These are phyloP conservation scores for Phytopythium sindhum DNA, from an alignment of 352 stramenopile species.

Conservation along the genomic window DNA sequence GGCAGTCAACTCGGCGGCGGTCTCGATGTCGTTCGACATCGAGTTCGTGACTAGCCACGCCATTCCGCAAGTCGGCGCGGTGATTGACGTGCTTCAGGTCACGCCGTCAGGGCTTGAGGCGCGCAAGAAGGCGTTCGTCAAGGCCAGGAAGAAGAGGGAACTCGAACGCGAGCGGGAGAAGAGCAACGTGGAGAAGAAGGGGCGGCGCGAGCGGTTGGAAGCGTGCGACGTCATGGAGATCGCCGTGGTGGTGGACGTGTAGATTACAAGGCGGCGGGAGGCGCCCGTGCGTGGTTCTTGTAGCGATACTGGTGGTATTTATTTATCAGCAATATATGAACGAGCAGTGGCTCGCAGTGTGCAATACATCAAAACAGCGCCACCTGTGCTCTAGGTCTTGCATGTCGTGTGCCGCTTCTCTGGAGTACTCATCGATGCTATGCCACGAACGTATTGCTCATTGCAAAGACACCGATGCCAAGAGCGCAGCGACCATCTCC, in stretches of 20 bases:
- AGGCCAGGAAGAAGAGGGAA: constrained; percentile 9
- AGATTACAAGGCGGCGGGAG: neutral
- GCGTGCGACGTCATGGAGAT: constrained; percentile 15
- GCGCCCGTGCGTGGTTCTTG: too few relatives aligned
- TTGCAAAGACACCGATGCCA: constrained; percentile 12
- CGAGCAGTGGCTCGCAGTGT: neutral
- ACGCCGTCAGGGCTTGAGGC: constrained; percentile 29
- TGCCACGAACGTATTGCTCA: neutral
- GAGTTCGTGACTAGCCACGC: constrained; percentile 22
- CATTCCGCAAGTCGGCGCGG: constrained; percentile 33
- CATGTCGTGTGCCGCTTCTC: too few relatives aligned
- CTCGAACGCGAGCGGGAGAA: constrained; percentile 3
- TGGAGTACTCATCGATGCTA: neutral
- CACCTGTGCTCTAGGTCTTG: too few relatives aligned
- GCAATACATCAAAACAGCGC: neutral
- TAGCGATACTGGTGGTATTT: constrained; percentile 1
- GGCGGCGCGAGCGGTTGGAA: constrained; percentile 9
- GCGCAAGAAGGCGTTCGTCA: constrained; percentile 32
- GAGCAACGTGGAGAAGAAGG: neutral
- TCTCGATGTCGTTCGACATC: constrained; percentile 23
- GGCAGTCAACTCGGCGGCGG: constrained; percentile 16
- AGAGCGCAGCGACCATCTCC: constrained; percentile 26
- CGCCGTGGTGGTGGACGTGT: constrained; percentile 6
- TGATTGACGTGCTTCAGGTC: constrained; percentile 38
- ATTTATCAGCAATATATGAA: neutral